Evolutionary conservation across 305 asterid species (phyloP), one percentile per base, ranked within the genome.

Genomic region (Fraxinus sp.): DNA sequence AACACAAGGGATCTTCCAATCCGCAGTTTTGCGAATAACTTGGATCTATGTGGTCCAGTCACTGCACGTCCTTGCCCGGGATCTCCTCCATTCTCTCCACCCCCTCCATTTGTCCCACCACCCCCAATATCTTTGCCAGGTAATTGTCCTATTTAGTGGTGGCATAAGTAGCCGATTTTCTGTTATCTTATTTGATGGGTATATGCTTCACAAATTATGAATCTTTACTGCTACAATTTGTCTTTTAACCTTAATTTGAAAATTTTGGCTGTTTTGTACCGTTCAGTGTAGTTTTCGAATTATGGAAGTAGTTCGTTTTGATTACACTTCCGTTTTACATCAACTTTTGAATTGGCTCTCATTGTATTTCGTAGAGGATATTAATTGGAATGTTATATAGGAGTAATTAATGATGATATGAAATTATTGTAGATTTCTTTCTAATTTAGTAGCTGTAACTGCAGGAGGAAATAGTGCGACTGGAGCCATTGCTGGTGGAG

Each of bases 61-160:
- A 96, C 99, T 49, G 98, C 98, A 79, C 91, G 86, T 32, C 99
- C 99, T 73, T 96, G 99, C 91, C 99, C 98, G 0, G 98, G 98
- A 84, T 94, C 98, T 78, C 98, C 98, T 82, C 98, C 98, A 62
- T 95, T 95, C 87, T 95, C 98, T 84, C 98, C 98, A 77, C 98
- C 98, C 1, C 98, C 98, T 86, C 98, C 98, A 2, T 95, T 95
- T 88, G 87, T 95, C 75, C 97, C 95, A 55, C 98, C 95, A 7
- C 93, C 98, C 71, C 97, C 98, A 80, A 83, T 93, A 83, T 82
- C 98, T 73, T 37, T 91, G 71, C 97, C 99, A 87, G 99, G 99
- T 90, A 66, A 66, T 24, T 64, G 26, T 64, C 73, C 73, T 64
- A 26, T 10, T 22, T 62, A 9, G n/a, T 9, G 16, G 73, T 64